Evolutionary conservation across 129 eudicot genomes (phyloP).

Genomic region (Sambucus nigra): DNA sequence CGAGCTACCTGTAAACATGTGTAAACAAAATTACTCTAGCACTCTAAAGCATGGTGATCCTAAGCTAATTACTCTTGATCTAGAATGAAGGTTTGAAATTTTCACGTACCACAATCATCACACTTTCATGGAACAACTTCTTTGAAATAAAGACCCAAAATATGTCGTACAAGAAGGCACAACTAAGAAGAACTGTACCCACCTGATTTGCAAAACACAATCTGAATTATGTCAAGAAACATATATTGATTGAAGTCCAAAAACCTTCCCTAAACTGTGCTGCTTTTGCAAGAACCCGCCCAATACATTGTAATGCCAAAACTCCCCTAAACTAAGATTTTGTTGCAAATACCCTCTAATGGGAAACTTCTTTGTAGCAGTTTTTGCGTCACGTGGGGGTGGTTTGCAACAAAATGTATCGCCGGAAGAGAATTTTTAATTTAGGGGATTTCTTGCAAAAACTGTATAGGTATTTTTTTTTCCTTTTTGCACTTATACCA

Average conservation of each 20-base stretch:
- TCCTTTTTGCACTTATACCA: too few species aligned
- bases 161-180: slow-evolving; percentile 83
- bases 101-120: slow-evolving; percentile 86
- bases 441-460: too few species aligned
- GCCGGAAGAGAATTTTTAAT: too few species aligned
- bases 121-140: slow-evolving; percentile 75
- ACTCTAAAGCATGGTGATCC: not conserved
- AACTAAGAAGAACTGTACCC: slow-evolving; percentile 64
- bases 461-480: too few species aligned
- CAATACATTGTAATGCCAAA: too few species aligned
- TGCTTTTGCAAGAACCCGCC: too few species aligned
- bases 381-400: too few species aligned
- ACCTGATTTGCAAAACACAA: slow-evolving; percentile 42
- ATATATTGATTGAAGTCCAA: not conserved
- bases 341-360: too few species aligned
- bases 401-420: too few species aligned
- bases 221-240: not conserved
- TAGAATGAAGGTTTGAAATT: slow-evolving; percentile 1
- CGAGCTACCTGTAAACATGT: slow-evolving; percentile 57
- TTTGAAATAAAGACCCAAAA: slow-evolving; percentile 87
- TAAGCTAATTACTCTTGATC: not conserved
- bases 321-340: too few species aligned
- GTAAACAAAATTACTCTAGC: slow-evolving; percentile 4
- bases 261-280: too few species aligned
- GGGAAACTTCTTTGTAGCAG: too few species aligned